Conservation (phyloP, 2,329 filamentous ascomycete species). For the Tolypocladium inflatum region DNA sequence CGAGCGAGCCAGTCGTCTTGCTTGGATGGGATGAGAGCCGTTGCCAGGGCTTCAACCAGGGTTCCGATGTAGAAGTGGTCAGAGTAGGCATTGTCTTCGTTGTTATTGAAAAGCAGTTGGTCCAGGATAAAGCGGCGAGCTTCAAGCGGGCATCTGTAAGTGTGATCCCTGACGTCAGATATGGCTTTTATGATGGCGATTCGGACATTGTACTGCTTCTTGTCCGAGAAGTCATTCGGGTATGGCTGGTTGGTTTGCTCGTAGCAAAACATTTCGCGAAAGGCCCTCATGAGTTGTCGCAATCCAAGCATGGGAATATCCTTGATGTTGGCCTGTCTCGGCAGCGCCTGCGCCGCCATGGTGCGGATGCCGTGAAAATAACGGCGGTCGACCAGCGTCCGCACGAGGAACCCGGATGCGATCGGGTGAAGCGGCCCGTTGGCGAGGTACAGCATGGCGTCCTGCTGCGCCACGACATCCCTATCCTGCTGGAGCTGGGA, state of each 20-base stretch:
- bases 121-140: conserved; percentile 82
- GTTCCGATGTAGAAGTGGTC: conserved; percentile 83
- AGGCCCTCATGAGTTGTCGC: conserved; percentile 76
- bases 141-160: conserved; percentile 65
- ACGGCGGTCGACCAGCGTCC: conserved; percentile 81
- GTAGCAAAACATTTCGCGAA: conserved; percentile 81
- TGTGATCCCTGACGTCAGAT: conserved; percentile 63
- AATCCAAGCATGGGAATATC: conserved; percentile 66
- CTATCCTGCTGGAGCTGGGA: conserved; percentile 95
- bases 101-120: conserved; percentile 88
- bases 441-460: conserved; percentile 67
- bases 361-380: conserved; percentile 92
- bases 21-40: conserved; percentile 44
- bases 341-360: conserved; percentile 71
- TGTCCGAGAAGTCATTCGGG: conserved; percentile 87
- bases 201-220: conserved; percentile 75
- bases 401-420: conserved; percentile 78
- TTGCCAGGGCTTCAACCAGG: conserved; percentile 56
- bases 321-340: conserved; percentile 61
- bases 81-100: conserved; percentile 78
- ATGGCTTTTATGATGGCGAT: conserved; percentile 76
- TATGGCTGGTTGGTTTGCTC: conserved; percentile 68
- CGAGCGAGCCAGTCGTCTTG: conserved; percentile 34
- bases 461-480: conserved; percentile 82
- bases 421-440: conserved; percentile 62